phyloP scores from a whole-genome alignment of 164 flowering plant genomes.

The Piper betle region DNA sequence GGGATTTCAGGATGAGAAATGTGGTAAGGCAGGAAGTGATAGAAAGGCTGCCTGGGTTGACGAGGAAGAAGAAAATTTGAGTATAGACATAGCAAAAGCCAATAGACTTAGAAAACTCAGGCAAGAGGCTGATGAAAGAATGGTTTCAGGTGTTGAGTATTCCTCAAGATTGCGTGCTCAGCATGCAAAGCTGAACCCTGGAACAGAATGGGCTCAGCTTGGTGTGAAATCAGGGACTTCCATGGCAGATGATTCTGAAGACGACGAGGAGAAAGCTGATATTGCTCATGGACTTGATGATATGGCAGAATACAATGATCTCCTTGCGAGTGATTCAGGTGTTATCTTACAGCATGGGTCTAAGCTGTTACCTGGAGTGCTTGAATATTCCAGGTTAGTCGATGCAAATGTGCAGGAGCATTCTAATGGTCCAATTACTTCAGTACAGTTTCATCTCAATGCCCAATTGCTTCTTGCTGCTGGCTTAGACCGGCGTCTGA shows the following conservation, averaged over 20 bases:
- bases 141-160: conserved; percentile 61
- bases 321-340: conserved; percentile 58
- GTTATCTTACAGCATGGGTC: conserved; percentile 47
- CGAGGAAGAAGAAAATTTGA: conserved; percentile 53
- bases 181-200: conserved; percentile 67
- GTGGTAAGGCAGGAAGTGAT: conserved; percentile 14
- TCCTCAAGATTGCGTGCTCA: conserved; percentile 77
- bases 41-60: conserved; percentile 80
- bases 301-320: conserved; percentile 23
- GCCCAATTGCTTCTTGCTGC: conserved; percentile 74
- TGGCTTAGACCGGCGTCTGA: conserved; percentile 61
- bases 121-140: conserved; percentile 61
- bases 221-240: conserved; percentile 17
- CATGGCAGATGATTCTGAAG: conserved; percentile 38
- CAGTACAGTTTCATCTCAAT: conserved; percentile 81
- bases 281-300: conserved; percentile 21
- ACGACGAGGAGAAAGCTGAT: conserved; percentile 12
- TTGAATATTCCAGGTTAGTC: conserved; percentile 56
- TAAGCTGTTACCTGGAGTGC: conserved; percentile 62
- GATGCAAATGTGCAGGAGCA: conserved; percentile 75
- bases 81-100: conserved; percentile 43
- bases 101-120: conserved; percentile 71
- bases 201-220: conserved; percentile 74
- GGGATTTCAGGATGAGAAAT: conserved; percentile 13
- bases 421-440: conserved; percentile 52